Evolutionary conservation across 176 grass and related monocot species (phyloP).

Genomic region (Echinochloa phyllopogon): DNA sequence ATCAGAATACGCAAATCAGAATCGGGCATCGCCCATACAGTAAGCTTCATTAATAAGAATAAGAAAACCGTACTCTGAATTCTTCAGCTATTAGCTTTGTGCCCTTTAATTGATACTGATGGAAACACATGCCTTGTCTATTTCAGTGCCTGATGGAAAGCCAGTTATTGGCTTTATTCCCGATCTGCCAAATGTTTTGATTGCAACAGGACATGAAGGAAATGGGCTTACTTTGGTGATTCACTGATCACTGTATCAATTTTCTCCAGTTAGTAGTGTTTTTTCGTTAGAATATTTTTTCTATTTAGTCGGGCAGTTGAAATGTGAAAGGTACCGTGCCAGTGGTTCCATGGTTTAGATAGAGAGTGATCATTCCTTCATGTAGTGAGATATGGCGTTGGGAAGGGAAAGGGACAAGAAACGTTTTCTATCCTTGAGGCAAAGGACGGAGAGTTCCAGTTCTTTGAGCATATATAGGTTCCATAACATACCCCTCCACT

Average conservation of each 20-base stretch:
- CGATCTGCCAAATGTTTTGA: conserved; percentile 72
- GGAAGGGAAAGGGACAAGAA: not conserved
- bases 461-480: not conserved
- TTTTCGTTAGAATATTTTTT: conserved; percentile 2
- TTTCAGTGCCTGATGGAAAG: conserved; percentile 97
- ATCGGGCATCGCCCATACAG: conserved; percentile 89
- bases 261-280: conserved; percentile 14
- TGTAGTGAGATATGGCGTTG: conserved; percentile 12
- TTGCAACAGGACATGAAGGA: conserved; percentile 97
- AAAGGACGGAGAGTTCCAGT: not conserved
- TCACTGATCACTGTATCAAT: conserved; percentile 14
- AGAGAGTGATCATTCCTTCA: not conserved
- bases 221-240: conserved; percentile 92
- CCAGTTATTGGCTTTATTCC: conserved; percentile 89
- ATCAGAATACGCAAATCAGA: conserved; percentile 65
- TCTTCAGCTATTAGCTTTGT: conserved; percentile 17
- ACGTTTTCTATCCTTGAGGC: not conserved
- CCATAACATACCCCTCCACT: conserved; percentile 1
- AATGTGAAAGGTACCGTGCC: not conserved
- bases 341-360: not conserved
- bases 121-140: conserved; percentile 28
- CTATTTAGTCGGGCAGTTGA: conserved; percentile 20
- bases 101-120: conserved; percentile 15
- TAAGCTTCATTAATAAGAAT: conserved; percentile 44
- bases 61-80: conserved; percentile 17